These are phyloP conservation scores for Phytopythium montanum DNA, from an alignment of 352 stramenopile species.

Conservation along the genomic window DNA sequence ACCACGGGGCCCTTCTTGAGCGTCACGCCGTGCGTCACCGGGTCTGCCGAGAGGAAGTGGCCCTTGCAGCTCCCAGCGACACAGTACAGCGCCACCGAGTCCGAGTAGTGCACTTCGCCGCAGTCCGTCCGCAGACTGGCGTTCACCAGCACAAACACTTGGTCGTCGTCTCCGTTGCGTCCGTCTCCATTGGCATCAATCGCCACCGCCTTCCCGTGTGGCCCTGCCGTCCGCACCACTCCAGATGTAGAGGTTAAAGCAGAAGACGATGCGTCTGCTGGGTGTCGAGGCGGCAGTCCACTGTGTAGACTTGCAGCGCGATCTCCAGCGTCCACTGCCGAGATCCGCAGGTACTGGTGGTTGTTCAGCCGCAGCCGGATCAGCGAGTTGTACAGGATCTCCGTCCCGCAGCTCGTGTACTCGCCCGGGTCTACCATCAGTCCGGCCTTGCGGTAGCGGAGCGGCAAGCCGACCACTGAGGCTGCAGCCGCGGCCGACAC, in stretches of 20 bases:
- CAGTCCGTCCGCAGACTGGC: constrained; percentile 63
- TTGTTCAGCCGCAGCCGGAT: constrained; percentile 69
- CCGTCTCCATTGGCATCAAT: constrained; percentile 65
- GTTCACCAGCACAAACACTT: constrained; percentile 81
- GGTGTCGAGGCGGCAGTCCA: neutral
- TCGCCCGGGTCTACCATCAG: constrained; percentile 40
- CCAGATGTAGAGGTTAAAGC: neutral
- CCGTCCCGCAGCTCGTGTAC: constrained; percentile 56
- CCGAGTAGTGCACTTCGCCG: constrained; percentile 66
- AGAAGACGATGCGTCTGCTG: neutral
- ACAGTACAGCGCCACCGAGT: constrained; percentile 78
- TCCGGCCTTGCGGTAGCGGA: constrained; percentile 9
- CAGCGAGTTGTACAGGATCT: constrained; percentile 70
- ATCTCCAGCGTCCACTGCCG: constrained; percentile 4
- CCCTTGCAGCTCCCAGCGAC: constrained; percentile 59
- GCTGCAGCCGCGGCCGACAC: neutral
- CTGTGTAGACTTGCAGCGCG: neutral
- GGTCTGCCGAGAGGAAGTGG: constrained; percentile 72
- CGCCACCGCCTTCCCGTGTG: neutral
- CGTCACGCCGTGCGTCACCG: constrained; percentile 44
- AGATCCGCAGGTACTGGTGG: constrained; percentile 63
- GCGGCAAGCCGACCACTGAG: neutral
- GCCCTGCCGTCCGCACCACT: constrained; percentile 3
- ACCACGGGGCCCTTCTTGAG: constrained; percentile 77
- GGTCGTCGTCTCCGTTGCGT: constrained; percentile 63